Percentiles rank a stretch among this genome's conserved stretches.
Evolutionary conservation across 2,329 filamentous ascomycete genomes (phyloP).

Genomic region (Ceratocystis cacaofunesta): DNA sequence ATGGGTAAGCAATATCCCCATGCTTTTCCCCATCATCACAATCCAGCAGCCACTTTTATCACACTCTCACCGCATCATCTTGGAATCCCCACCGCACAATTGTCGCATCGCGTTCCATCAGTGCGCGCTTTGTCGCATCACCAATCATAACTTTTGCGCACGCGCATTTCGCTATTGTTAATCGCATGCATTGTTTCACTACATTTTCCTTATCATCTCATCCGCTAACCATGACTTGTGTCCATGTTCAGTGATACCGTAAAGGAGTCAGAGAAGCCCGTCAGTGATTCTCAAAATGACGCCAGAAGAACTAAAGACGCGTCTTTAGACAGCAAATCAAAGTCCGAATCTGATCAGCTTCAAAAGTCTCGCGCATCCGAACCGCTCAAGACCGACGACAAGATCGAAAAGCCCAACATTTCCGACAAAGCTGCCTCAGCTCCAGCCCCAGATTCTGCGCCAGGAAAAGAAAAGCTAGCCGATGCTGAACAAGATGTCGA

Average conservation of each 20-base stretch:
- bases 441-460: background rate
- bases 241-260: background rate
- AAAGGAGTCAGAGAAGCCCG: background rate
- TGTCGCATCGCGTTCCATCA: background rate
- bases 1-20: conserved; percentile 15
- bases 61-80: background rate
- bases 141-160: background rate
- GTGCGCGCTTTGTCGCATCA: background rate
- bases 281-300: background rate
- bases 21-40: conserved; percentile 14
- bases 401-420: background rate
- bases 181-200: background rate
- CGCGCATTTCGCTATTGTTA: background rate
- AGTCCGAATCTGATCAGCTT: background rate
- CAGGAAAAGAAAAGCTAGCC: background rate
- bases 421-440: background rate
- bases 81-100: too few species aligned
- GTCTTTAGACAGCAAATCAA: background rate
- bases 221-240: background rate
- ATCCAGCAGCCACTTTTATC: background rate
- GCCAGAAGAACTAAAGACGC: background rate
- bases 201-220: background rate
- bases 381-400: background rate
- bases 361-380: background rate
- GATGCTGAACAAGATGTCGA: background rate